Conservation (phyloP, 495 filamentous ascomycete species). For the Cercophora scortea region DNA sequence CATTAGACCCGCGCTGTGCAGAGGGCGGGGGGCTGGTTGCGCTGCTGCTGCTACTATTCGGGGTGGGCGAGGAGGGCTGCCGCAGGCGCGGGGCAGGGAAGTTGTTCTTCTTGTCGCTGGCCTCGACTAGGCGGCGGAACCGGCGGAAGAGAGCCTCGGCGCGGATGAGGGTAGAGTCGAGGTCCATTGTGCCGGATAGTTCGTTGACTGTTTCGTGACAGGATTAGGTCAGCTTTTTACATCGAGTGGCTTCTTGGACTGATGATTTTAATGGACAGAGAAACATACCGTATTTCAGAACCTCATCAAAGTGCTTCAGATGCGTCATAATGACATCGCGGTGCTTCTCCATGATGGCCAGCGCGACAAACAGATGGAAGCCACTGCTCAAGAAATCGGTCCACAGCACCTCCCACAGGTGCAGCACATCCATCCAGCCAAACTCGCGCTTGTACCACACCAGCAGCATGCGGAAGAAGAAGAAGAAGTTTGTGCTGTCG, state of each 20-base stretch:
- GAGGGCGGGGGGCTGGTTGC: slow-evolving; percentile 3
- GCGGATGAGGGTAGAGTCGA: slow-evolving; percentile 72
- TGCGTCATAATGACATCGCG: slow-evolving; percentile 90
- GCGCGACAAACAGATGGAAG: slow-evolving; percentile 89
- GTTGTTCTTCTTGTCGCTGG: slow-evolving; percentile 81
- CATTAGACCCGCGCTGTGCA: neutral
- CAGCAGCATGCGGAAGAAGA: slow-evolving; percentile 97
- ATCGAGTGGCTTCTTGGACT: neutral
- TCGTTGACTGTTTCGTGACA: slow-evolving; percentile 65
- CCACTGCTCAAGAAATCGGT: slow-evolving; percentile 81
- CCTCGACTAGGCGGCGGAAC: slow-evolving; percentile 80
- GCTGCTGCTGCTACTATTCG: neutral
- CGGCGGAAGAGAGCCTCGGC: slow-evolving; percentile 83
- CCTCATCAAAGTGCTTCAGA: slow-evolving; percentile 90
- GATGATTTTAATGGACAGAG: no score
- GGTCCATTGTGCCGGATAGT: slow-evolving; percentile 84
- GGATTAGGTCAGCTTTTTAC: neutral
- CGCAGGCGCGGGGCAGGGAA: slow-evolving; percentile 49
- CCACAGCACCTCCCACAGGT: slow-evolving; percentile 91
- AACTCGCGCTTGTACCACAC: slow-evolving; percentile 99
- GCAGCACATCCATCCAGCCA: slow-evolving; percentile 73
- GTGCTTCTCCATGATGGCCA: slow-evolving; percentile 95
- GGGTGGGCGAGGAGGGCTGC: slow-evolving; percentile 5
- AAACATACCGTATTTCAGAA: slow-evolving; percentile 83
- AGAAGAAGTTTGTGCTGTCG: slow-evolving; percentile 97